A percentile compares a stretch with the other conserved stretches of the same genome.
Conservation (phyloP, 1,284 basidiomycete species). For the Xanthoconium separans region DNA sequence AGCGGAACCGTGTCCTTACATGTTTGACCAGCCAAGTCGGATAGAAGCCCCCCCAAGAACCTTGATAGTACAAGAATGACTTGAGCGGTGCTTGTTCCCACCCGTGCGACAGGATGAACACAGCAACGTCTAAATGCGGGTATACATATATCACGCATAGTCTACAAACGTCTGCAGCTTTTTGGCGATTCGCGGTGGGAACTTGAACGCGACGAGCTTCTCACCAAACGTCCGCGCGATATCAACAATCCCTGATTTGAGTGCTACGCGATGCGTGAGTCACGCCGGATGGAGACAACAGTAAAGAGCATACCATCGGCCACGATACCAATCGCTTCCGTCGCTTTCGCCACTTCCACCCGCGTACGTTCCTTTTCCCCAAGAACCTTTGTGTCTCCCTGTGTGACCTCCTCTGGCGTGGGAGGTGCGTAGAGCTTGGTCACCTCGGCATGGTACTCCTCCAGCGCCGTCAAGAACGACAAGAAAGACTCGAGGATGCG, state of each 20-base stretch:
- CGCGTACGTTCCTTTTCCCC: slow-evolving; percentile 35
- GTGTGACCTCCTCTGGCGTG: slow-evolving; percentile 36
- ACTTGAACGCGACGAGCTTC: slow-evolving; percentile 73
- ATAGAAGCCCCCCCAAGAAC: no score
- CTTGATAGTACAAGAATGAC: no score
- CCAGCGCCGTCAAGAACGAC: slow-evolving; percentile 63
- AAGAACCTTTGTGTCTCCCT: slow-evolving; percentile 28
- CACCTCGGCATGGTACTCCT: slow-evolving; percentile 57
- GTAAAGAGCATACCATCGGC: slow-evolving; percentile 47
- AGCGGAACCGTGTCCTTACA: no score
- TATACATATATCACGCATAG: slow-evolving; percentile 35
- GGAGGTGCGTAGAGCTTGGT: slow-evolving; percentile 36
- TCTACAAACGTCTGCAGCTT: slow-evolving; percentile 74
- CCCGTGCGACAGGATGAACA: background rate
- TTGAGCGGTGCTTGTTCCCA: no score
- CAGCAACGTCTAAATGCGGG: background rate
- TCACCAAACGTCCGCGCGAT: slow-evolving; percentile 75
- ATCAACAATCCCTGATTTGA: slow-evolving; percentile 65
- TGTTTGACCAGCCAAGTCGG: no score
- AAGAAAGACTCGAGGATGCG: slow-evolving; percentile 75
- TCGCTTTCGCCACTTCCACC: slow-evolving; percentile 49
- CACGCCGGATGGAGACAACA: background rate
- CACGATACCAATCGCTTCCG: slow-evolving; percentile 55
- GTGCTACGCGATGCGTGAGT: slow-evolving; percentile 41
- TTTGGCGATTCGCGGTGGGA: slow-evolving; percentile 62